Base-by-base conservation (phyloP, 78 protist species). In the Cavenderia fasciculata region DNA sequence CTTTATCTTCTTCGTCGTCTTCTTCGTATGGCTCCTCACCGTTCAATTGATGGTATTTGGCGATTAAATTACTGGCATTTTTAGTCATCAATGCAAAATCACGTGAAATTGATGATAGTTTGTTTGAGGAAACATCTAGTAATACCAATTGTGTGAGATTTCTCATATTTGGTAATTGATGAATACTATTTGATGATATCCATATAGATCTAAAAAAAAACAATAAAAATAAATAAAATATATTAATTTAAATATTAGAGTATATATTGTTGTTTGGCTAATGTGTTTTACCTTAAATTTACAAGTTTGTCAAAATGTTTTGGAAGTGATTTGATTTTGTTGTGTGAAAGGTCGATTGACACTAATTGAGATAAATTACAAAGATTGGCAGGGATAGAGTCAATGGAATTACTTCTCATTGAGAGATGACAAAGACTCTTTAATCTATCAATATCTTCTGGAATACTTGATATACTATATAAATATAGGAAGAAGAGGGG, bases 1-100 rank as follows among this genome's bases (percentile, higher is more conserved):
- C 90, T n/a, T 78, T 72, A 38, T 75, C 75, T 51, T 78, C 87
- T 19, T 70, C 90, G n/a, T 78, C 79, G 25, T 75, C 75, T 51
- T 78, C 87, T 0, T 65, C 19, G 2, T 46, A 27, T n/a, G 74
- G 38, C 14, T 29, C 23, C 40, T 62, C 72, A 1, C 18, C 34
- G 14, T 69, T 29, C 21, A 41, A 23, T 23, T 52, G 3, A 52
- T 52, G 19, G 14, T 23, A 25, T 41, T 2, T 62, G 40, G 4
- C 72, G 43, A 2, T 47, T 47, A 34, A 43, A 2, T 31, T 14
- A 1, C 23, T 52, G 31, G 36, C 56, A 23, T 77, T 66, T 25
- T 65, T 52, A 5, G 74, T 68, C 34, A 82, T 44, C 38, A 44
- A 68, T 41, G 90, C 90, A 38, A 82, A 57, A 40, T 82, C 90